Evolutionary conservation across 352 stramenopile genomes (phyloP).

Genomic region (Pythium biforme): DNA sequence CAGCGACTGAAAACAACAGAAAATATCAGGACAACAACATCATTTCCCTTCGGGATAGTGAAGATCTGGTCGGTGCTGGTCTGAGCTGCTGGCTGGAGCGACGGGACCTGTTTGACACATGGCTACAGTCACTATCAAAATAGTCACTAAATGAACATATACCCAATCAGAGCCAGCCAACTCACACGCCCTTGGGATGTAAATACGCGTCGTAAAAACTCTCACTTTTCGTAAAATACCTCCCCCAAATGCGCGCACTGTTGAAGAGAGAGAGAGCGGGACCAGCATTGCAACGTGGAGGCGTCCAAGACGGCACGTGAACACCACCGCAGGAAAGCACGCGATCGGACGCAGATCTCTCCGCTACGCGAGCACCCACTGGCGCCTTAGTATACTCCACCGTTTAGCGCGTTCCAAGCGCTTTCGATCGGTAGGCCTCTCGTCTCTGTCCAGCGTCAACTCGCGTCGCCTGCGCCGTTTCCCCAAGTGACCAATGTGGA

Average conservation of each 20-base stretch:
- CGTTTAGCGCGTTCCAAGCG: slow-evolving; percentile 1
- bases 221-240: background rate
- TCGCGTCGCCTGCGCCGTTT: background rate
- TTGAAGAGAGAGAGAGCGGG: slow-evolving; percentile 26
- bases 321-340: background rate
- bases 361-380: too few species aligned
- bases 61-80: too few species aligned
- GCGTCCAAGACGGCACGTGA: slow-evolving; percentile 3
- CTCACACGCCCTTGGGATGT: background rate
- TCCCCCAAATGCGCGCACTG: background rate
- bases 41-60: too few species aligned
- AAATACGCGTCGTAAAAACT: slow-evolving; percentile 6
- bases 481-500: slow-evolving; percentile 7
- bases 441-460: background rate
- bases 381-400: background rate
- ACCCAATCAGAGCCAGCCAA: slow-evolving; percentile 10
- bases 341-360: too few species aligned
- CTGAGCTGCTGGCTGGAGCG: background rate
- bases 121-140: slow-evolving; percentile 14
- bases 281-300: slow-evolving; percentile 27
- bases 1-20: too few species aligned
- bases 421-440: slow-evolving; percentile 6
- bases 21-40: too few species aligned
- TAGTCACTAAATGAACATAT: slow-evolving; percentile 6
- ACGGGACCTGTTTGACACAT: background rate